A percentile compares a stretch with the other conserved stretches of the same genome.
Conservation (phyloP, 2,329 filamentous ascomycete species). For the Fusarium decemcellulare region DNA sequence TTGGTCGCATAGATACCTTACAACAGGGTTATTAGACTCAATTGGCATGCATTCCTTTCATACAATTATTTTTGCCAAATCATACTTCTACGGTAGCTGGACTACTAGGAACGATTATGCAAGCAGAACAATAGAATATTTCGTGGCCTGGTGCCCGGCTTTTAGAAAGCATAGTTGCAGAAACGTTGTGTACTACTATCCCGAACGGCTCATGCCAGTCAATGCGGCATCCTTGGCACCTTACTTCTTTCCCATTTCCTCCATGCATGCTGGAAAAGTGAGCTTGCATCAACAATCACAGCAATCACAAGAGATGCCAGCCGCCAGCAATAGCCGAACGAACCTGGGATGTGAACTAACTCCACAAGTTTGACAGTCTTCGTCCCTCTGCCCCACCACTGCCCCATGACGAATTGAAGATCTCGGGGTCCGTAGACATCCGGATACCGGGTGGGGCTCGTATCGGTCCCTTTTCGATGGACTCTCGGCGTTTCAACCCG, state of each 20-base stretch:
- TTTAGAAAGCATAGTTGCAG: not conserved
- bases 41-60: not conserved
- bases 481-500: not conserved
- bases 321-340: not conserved
- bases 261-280: not conserved
- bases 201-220: not conserved
- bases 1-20: not conserved
- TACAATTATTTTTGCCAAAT: not conserved
- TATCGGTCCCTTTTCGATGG: not conserved
- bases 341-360: not conserved
- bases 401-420: not conserved
- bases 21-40: not conserved
- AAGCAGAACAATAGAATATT: not conserved
- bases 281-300: no score
- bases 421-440: conserved; percentile 1
- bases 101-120: not conserved
- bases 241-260: not conserved
- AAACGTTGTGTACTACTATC: not conserved
- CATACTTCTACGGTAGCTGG: not conserved
- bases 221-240: not conserved
- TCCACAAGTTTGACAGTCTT: not conserved
- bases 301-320: no score
- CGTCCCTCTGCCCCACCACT: not conserved
- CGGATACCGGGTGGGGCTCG: not conserved
- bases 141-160: not conserved